Percentiles rank a stretch among this genome's conserved stretches.
Evolutionary conservation across 129 eudicot genomes (phyloP).

Genomic region (Artemisia tridentata): DNA sequence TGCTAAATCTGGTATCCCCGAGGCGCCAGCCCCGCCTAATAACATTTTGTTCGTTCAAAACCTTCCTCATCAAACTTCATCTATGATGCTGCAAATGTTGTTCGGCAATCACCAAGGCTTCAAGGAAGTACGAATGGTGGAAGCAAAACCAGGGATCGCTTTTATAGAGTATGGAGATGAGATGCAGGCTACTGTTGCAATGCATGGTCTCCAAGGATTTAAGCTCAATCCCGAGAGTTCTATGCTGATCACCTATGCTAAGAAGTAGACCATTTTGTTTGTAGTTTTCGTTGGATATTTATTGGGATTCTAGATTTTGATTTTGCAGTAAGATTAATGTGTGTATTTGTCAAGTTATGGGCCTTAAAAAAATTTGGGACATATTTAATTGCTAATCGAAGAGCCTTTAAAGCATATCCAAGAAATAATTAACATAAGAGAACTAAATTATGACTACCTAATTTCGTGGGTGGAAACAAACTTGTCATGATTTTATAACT

Average conservation of each 20-base stretch:
- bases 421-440: no score
- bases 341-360: no score
- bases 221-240: conserved; percentile 67
- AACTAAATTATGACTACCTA: not conserved
- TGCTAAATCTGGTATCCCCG: conserved; percentile 61
- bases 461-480: no score
- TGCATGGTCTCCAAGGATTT: conserved; percentile 87
- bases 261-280: conserved; percentile 53
- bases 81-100: conserved; percentile 90
- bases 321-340: conserved; percentile 10
- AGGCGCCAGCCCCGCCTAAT: conserved; percentile 93
- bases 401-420: no score
- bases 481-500: no score
- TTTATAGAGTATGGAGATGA: conserved; percentile 88
- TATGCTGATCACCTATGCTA: conserved; percentile 83
- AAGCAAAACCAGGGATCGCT: conserved; percentile 95
- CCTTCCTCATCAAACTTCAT: conserved; percentile 82
- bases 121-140: conserved; percentile 97
- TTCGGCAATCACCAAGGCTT: conserved; percentile 84
- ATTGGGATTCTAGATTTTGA: not conserved
- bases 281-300: not conserved
- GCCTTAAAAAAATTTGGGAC: no score
- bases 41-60: conserved; percentile 84
- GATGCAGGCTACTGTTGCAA: conserved; percentile 84
- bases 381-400: no score